These are phyloP conservation scores for Vigna nakashimae DNA, from an alignment of 306 rosid species.

Conservation along the genomic window DNA sequence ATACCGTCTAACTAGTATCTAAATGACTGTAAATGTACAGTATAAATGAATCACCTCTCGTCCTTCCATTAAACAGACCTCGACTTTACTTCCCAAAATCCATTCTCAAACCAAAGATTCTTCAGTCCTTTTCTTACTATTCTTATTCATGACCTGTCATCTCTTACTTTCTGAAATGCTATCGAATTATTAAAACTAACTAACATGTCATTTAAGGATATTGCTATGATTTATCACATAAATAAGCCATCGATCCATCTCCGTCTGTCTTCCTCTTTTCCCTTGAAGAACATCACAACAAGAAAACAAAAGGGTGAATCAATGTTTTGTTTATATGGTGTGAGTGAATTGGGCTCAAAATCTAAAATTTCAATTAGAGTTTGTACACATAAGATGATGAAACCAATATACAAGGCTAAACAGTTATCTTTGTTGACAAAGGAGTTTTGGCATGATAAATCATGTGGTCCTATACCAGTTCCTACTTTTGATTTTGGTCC, in stretches of 20 bases:
- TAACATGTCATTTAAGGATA: neutral
- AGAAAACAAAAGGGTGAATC: constrained; percentile 7
- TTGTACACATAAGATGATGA: neutral
- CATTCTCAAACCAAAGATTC: neutral
- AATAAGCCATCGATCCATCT: no score
- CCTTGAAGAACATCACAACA: neutral
- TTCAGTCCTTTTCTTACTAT: neutral
- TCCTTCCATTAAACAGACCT: neutral
- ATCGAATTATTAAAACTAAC: neutral
- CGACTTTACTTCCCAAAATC: neutral
- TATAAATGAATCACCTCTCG: neutral
- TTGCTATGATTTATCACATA: neutral
- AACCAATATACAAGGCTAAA: constrained; percentile 1
- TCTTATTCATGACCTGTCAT: neutral
- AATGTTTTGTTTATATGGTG: neutral
- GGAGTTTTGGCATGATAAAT: no score
- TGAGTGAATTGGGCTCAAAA: neutral
- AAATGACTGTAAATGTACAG: neutral
- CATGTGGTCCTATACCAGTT: no score
- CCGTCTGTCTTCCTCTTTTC: neutral
- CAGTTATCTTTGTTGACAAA: neutral
- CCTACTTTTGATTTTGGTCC: no score
- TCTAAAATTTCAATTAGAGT: neutral
- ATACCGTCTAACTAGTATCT: neutral
- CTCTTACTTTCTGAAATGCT: neutral